Evolutionary conservation across 2,329 filamentous ascomycete genomes (phyloP).

Genomic region (Metarhizium sp.): DNA sequence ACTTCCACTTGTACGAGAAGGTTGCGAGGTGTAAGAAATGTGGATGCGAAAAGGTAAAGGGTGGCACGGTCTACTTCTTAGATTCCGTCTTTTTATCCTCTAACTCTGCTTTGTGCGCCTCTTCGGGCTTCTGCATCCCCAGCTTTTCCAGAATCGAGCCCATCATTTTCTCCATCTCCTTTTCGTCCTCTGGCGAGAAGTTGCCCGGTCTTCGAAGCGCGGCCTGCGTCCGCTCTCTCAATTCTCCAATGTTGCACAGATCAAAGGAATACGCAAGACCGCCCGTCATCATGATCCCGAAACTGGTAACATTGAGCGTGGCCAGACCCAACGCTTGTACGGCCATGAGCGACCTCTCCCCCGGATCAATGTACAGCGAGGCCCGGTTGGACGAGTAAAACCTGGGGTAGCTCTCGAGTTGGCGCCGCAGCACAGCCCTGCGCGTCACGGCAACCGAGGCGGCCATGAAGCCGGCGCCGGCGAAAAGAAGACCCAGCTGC

Average conservation of each 20-base stretch:
- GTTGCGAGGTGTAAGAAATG: neutral
- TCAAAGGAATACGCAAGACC: slow-evolving; percentile 70
- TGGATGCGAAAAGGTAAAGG: neutral
- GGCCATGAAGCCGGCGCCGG: slow-evolving; percentile 66
- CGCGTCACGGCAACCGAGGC: slow-evolving; percentile 64
- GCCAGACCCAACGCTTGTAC: slow-evolving; percentile 77
- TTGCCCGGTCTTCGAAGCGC: slow-evolving; percentile 26
- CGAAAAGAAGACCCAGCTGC: slow-evolving; percentile 62
- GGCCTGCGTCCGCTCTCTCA: slow-evolving; percentile 42
- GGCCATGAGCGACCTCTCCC: slow-evolving; percentile 51
- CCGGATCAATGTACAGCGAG: slow-evolving; percentile 15
- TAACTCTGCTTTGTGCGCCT: neutral
- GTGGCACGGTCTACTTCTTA: neutral
- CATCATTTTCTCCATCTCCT: slow-evolving; percentile 54
- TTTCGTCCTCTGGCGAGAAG: slow-evolving; percentile 40
- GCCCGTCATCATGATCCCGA: slow-evolving; percentile 66
- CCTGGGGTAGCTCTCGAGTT: slow-evolving; percentile 51
- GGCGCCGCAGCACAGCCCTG: slow-evolving; percentile 57
- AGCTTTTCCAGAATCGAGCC: slow-evolving; percentile 45
- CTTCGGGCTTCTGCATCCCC: slow-evolving; percentile 20
- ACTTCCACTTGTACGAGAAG: too few species aligned
- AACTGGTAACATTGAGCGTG: slow-evolving; percentile 72
- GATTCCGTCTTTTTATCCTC: neutral
- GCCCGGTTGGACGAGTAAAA: slow-evolving; percentile 58
- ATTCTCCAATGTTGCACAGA: slow-evolving; percentile 58